Conservation (phyloP, 352 stramenopile species). For the Phytopythium montanum region DNA sequence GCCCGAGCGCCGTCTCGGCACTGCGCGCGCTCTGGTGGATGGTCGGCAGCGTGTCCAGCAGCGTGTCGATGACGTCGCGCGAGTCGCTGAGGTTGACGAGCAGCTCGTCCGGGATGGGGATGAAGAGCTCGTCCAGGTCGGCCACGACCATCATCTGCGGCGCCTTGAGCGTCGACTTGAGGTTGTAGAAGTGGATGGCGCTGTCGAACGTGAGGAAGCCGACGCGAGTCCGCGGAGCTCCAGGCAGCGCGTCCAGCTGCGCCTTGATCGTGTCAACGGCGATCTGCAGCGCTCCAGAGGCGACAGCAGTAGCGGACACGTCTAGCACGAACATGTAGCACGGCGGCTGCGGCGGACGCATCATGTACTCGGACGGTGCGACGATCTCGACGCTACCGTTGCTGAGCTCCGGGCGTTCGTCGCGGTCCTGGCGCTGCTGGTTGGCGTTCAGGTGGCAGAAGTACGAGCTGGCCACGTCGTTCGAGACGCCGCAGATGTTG, state of each 20-base stretch:
- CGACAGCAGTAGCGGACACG: slow-evolving; percentile 71
- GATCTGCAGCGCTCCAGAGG: slow-evolving; percentile 67
- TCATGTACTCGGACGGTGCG: slow-evolving; percentile 87
- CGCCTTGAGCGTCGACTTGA: slow-evolving; percentile 82
- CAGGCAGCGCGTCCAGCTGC: slow-evolving; percentile 77
- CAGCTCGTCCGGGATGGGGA: slow-evolving; percentile 94
- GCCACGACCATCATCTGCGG: slow-evolving; percentile 90
- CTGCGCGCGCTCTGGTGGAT: slow-evolving; percentile 85
- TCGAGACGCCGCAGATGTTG: slow-evolving; percentile 88
- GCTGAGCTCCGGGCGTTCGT: slow-evolving; percentile 84
- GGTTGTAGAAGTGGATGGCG: slow-evolving; percentile 88
- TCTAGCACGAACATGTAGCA: slow-evolving; percentile 91
- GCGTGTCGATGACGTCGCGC: slow-evolving; percentile 90
- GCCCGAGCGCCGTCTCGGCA: slow-evolving; percentile 75
- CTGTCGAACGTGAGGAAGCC: slow-evolving; percentile 88
- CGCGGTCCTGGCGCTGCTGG: slow-evolving; percentile 91
- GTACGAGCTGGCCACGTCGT: slow-evolving; percentile 94
- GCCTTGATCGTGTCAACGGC: slow-evolving; percentile 74
- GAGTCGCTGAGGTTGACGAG: slow-evolving; percentile 97
- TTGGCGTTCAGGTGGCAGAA: slow-evolving; percentile 97
- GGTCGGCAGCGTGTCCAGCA: slow-evolving; percentile 94
- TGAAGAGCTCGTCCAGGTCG: slow-evolving; percentile 87
- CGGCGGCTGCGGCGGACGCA: slow-evolving; percentile 82
- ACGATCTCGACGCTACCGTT: slow-evolving; percentile 83
- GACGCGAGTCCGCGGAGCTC: slow-evolving; percentile 67